These are phyloP conservation scores for Angophora floribunda DNA, from an alignment of 345 rosid genomes.

Conservation along the genomic window DNA sequence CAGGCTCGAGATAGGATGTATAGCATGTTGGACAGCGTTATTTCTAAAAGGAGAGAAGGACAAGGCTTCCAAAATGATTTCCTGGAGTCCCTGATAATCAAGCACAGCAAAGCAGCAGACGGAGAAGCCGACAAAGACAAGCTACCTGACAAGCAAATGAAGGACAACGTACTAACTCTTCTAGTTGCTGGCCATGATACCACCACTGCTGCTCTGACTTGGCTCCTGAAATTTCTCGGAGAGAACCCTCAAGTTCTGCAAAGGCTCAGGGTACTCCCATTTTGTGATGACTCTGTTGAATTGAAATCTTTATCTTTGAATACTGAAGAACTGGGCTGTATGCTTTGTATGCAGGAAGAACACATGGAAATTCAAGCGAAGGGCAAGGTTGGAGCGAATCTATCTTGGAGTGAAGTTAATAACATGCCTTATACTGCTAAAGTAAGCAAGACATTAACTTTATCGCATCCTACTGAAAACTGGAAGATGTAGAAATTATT, in stretches of 20 bases:
- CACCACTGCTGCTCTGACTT: slow-evolving; percentile 55
- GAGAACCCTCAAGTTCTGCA: slow-evolving; percentile 41
- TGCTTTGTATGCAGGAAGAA: slow-evolving; percentile 34
- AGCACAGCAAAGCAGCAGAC: slow-evolving; percentile 23
- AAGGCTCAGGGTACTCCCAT: slow-evolving; percentile 27
- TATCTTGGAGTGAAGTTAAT: slow-evolving; percentile 46
- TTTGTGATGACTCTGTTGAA: neutral
- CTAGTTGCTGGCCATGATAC: slow-evolving; percentile 67
- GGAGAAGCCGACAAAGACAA: slow-evolving; percentile 26
- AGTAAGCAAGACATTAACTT: slow-evolving; percentile 9
- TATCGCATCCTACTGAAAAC: neutral
- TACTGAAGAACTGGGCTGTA: neutral
- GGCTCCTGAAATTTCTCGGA: slow-evolving; percentile 45
- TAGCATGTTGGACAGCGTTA: slow-evolving; percentile 34
- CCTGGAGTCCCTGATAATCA: slow-evolving; percentile 46
- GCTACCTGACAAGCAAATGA: slow-evolving; percentile 43
- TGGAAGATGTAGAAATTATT: neutral
- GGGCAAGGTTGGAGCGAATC: slow-evolving; percentile 19
- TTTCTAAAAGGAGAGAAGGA: slow-evolving; percentile 32
- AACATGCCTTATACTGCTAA: slow-evolving; percentile 49
- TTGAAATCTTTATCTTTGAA: neutral
- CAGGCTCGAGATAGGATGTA: slow-evolving; percentile 61
- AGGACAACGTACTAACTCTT: slow-evolving; percentile 48
- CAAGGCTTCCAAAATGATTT: slow-evolving; percentile 42
- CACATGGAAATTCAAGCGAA: slow-evolving; percentile 23